A percentile compares a stretch with the other conserved stretches of the same genome.
phyloP scores from a whole-genome alignment of 345 rosid genomes.

The Clausena lansium region DNA sequence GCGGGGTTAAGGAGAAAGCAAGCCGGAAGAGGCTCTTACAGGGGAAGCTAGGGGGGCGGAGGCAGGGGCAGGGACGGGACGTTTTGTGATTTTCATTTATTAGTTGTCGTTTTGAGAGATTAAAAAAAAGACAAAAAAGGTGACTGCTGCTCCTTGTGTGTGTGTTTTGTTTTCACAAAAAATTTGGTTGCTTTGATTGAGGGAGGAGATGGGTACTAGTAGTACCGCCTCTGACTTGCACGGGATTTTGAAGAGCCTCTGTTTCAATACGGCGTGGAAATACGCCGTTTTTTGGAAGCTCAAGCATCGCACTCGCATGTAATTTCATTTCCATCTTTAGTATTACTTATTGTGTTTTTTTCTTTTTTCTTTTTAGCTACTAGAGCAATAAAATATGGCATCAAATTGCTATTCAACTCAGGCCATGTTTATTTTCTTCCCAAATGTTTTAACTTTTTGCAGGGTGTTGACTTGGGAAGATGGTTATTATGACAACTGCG shows the following conservation, averaged over 20 bases:
- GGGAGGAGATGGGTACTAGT: conserved; percentile 44
- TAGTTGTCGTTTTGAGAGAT: conserved; percentile 15
- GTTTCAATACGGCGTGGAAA: conserved; percentile 73
- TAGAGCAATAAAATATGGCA: not conserved
- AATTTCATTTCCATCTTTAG: conserved; percentile 19
- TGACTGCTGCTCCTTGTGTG: conserved; percentile 1
- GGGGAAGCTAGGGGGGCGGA: conserved; percentile 68
- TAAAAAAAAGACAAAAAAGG: conserved; percentile 3
- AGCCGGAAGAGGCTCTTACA: conserved; percentile 95
- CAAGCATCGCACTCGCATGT: conserved; percentile 74
- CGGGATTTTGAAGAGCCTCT: conserved; percentile 62
- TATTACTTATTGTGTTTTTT: not conserved
- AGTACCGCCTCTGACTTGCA: conserved; percentile 32
- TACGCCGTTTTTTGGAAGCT: conserved; percentile 94
- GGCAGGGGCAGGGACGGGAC: not conserved
- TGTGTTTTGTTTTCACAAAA: conserved; percentile 23
- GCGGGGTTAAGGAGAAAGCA: conserved; percentile 88
- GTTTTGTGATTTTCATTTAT: not conserved
- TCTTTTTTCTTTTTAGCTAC: too few species aligned
- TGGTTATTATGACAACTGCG: conserved; percentile 63
- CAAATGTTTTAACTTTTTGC: conserved; percentile 19
- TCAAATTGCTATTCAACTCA: not conserved
- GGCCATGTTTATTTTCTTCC: not conserved
- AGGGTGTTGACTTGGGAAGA: conserved; percentile 95
- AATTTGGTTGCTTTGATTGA: conserved; percentile 5